Percentiles rank a stretch among this genome's conserved stretches.
Evolutionary conservation across 2,329 filamentous ascomycete genomes (phyloP).

Genomic region (Arthrobotrys sphaeroides): DNA sequence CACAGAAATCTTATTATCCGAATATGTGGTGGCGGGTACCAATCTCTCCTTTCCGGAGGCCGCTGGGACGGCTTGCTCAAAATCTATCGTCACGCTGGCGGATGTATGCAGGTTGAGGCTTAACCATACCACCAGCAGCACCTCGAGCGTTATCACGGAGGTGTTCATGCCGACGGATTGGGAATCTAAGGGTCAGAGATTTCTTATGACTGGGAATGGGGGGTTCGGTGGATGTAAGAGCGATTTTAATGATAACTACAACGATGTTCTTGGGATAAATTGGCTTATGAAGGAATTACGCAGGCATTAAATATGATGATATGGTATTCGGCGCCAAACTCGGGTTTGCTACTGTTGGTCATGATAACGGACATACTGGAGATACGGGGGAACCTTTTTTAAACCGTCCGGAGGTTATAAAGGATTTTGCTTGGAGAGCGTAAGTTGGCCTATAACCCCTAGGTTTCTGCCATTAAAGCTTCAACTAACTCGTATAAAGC

Average conservation of each 20-base stretch:
- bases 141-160: conserved; percentile 20
- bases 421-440: conserved; percentile 26
- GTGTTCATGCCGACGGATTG: conserved; percentile 13
- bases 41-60: too few relatives aligned
- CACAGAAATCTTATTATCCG: too few relatives aligned
- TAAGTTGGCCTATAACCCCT: background rate
- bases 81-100: too few relatives aligned
- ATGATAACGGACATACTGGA: conserved; percentile 33
- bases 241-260: background rate
- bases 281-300: background rate
- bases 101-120: too few relatives aligned
- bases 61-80: too few relatives aligned
- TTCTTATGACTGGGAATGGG: conserved; percentile 3
- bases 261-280: background rate
- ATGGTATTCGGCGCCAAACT: background rate
- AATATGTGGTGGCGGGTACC: too few relatives aligned
- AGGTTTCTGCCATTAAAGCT: background rate
- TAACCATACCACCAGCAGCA: conserved; percentile 1
- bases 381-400: conserved; percentile 13
- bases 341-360: conserved; percentile 23
- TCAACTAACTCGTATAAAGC: background rate
- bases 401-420: conserved; percentile 30
- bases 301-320: background rate
- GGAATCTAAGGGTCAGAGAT: background rate
- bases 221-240: conserved; percentile 7